Evolutionary conservation across 2,329 filamentous ascomycete genomes (phyloP), one percentile per base, ranked within the genome.

Genomic region (Thielaviopsis punctulata): DNA sequence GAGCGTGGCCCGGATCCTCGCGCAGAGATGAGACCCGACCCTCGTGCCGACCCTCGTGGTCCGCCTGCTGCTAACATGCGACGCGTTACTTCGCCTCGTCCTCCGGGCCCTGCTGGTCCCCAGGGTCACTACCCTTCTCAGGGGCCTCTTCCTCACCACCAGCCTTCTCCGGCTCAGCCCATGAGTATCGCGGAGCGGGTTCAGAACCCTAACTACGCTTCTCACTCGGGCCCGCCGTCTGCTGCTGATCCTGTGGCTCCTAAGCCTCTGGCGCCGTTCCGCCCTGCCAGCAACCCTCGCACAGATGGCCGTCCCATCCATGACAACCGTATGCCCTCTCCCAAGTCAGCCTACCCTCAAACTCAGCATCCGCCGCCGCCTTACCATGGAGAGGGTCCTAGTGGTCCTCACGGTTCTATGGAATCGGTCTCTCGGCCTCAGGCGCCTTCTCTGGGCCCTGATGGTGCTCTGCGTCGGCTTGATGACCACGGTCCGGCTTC

Each of bases 241-340:
- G 54, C 54, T 12, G 47, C 54, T 12, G 54, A 56, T 8, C 43
- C 48, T 19, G 55, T 49, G 3, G 46, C 55, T 23, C 48, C 48
- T 5, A 56, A 56, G 49, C 46, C 49, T 22, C 45, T 56, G 60
- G 82, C 86, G 59, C 77, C 82, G 18, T 95, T 90, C 68, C 79
- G 82, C 27, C 62, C 64, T 53, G 77, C 81, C 25, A 80, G 80
- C 60, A 93, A 85, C 64, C 86, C 89, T 55, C 79, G 86, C n/a
- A 79, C 84, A 49, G 90, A 95, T 58, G 81, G 88, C 46, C 79
- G 88, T 50, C 83, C 84, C 1, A 75, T 92, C 57, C 77, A 90
- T 58, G 89, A 95, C 58, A 86, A 83, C 62, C 80, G 85, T 55
- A 84, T 89, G 67, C 79, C 86, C n/a, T 95, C 90, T n/a, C 89